These are phyloP conservation scores for Rosa persica DNA, from an alignment of 306 rosid genomes.

Conservation along the genomic window DNA sequence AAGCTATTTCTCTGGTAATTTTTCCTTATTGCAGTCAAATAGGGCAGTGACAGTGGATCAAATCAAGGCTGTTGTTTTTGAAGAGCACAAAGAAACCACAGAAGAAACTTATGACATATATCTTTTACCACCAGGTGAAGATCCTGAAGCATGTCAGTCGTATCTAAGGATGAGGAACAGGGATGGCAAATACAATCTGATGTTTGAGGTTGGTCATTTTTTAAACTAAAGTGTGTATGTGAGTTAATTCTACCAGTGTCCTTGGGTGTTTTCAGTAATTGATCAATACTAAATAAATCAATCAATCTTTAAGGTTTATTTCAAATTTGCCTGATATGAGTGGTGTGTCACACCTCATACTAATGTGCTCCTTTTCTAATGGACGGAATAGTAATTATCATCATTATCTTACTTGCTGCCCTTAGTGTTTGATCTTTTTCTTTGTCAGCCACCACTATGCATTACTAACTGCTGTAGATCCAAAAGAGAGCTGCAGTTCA, in stretches of 20 bases:
- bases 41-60: constrained; percentile 73
- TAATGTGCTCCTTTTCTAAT: neutral
- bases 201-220: constrained; percentile 82
- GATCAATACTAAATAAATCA: neutral
- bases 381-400: neutral
- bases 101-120: constrained; percentile 98
- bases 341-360: neutral
- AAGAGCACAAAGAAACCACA: constrained; percentile 63
- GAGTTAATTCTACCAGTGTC: neutral
- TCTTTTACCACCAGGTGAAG: constrained; percentile 99
- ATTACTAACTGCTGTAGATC: neutral
- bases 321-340: neutral
- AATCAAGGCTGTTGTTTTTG: constrained; percentile 71
- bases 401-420: neutral
- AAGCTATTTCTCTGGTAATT: neutral
- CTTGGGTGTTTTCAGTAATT: neutral
- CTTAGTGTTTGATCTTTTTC: neutral
- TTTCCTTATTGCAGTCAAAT: constrained; percentile 60
- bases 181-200: constrained; percentile 98
- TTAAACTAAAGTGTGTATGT: constrained; percentile 18
- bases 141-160: constrained; percentile 98
- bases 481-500: neutral
- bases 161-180: constrained; percentile 99
- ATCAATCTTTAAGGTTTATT: neutral
- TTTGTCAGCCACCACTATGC: neutral